A percentile compares a stretch with the other conserved stretches of the same genome.
These are phyloP conservation scores for Tetrapisispora taiwanensis DNA, from an alignment of 805 yeast species.

Conservation along the genomic window DNA sequence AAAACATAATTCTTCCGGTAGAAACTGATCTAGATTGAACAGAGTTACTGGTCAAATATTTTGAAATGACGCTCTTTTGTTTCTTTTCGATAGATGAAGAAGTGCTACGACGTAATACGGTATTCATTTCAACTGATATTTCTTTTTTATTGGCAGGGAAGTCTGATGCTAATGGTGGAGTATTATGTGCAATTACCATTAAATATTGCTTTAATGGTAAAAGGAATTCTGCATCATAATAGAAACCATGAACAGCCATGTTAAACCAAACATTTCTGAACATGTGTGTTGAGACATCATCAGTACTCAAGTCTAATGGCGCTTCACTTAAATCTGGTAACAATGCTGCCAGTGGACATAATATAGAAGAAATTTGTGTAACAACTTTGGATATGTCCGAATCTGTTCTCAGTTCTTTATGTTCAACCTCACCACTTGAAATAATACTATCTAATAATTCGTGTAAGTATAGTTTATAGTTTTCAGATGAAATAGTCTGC, in stretches of 20 bases:
- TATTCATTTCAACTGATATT: conserved; percentile 83
- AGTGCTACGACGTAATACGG: conserved; percentile 81
- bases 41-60: conserved; percentile 33
- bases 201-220: conserved; percentile 40
- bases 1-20: conserved; percentile 73
- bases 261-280: conserved; percentile 93
- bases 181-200: conserved; percentile 65
- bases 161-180: conserved; percentile 84
- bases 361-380: conserved; percentile 49
- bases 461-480: conserved; percentile 47
- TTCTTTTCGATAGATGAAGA: conserved; percentile 70
- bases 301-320: conserved; percentile 31
- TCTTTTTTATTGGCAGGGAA: conserved; percentile 74
- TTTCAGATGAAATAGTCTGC: conserved; percentile 27
- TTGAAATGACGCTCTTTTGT: conserved; percentile 50
- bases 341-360: conserved; percentile 67
- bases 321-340: conserved; percentile 47
- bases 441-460: conserved; percentile 61
- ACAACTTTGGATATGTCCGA: conserved; percentile 61
- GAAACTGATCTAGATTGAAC: conserved; percentile 47
- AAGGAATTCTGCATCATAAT: conserved; percentile 46
- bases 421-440: conserved; percentile 69
- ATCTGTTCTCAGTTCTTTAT: conserved; percentile 67
- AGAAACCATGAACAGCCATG: conserved; percentile 82
- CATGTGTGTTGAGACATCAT: conserved; percentile 43